Evolutionary conservation across 2,329 filamentous ascomycete genomes (phyloP).

Genomic region (Pleoardoris graminearum): DNA sequence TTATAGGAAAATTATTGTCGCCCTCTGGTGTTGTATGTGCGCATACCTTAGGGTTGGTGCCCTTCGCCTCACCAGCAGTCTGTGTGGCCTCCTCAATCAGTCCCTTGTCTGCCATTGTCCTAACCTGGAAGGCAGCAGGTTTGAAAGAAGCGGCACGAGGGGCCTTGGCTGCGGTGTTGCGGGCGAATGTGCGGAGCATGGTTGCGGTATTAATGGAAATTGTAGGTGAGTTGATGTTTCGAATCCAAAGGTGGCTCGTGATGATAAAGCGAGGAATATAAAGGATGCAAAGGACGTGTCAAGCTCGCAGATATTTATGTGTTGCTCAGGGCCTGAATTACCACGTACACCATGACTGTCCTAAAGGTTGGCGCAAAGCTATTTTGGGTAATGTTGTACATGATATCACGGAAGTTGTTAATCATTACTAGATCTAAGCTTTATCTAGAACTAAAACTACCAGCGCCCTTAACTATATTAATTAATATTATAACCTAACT

Average conservation of each 20-base stretch:
- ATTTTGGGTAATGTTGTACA: neutral
- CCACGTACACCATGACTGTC: constrained; percentile 6
- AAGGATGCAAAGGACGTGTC: neutral
- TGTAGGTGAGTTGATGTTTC: neutral
- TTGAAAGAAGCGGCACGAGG: neutral
- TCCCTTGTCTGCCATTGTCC: constrained; percentile 1
- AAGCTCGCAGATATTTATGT: neutral
- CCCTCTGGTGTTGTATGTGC: neutral
- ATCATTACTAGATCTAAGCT: neutral
- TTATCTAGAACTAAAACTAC: no score
- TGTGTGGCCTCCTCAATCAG: neutral
- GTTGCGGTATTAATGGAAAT: neutral
- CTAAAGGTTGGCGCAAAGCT: neutral
- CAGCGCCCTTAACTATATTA: no score
- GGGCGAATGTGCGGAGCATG: constrained; percentile 4
- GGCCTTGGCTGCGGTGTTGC: neutral
- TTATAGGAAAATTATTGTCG: no score
- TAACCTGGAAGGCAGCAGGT: neutral
- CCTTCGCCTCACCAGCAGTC: constrained; percentile 4
- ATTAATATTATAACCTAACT: no score
- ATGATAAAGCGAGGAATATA: neutral
- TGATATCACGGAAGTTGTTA: constrained; percentile 4
- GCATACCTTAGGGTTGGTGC: constrained; percentile 2
- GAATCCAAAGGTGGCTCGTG: neutral
- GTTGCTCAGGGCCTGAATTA: neutral